Conservation (phyloP, 768 basidiomycete species). For the Saitozyma podzolica region DNA sequence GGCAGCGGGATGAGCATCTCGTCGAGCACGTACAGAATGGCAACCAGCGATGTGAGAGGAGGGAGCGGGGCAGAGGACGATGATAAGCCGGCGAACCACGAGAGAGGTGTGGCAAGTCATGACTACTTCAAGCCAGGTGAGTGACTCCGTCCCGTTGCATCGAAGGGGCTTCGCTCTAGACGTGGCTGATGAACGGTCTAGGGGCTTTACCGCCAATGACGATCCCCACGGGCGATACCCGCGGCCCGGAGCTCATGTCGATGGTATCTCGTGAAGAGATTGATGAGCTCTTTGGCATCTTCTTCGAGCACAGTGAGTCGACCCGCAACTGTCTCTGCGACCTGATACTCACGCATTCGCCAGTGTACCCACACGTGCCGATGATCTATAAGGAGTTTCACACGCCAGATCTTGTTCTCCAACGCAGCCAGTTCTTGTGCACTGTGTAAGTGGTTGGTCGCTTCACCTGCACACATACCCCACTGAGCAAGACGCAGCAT, state of each 20-base stretch:
- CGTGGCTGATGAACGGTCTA: background rate
- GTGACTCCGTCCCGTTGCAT: conserved; percentile 21
- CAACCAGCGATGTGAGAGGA: conserved; percentile 44
- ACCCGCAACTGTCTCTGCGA: conserved; percentile 63
- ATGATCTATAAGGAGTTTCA: conserved; percentile 85
- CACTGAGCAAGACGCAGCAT: conserved; percentile 59
- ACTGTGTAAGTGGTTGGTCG: conserved; percentile 64
- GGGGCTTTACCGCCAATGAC: background rate
- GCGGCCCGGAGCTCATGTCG: conserved; percentile 85
- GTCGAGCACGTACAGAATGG: conserved; percentile 24
- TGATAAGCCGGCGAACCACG: conserved; percentile 3
- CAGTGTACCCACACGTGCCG: conserved; percentile 63
- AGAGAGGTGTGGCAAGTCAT: conserved; percentile 69
- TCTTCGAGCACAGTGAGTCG: conserved; percentile 45
- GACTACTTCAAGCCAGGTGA: conserved; percentile 90
- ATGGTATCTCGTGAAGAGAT: conserved; percentile 88
- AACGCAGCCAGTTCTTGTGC: conserved; percentile 88
- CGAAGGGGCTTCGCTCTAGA: too few species aligned
- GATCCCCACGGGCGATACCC: background rate
- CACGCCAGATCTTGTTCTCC: conserved; percentile 89
- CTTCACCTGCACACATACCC: conserved; percentile 43
- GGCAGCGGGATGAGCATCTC: conserved; percentile 15
- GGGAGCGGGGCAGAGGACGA: conserved; percentile 50
- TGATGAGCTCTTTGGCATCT: conserved; percentile 81
- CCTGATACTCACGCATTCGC: conserved; percentile 61